phyloP scores from a whole-genome alignment of 2,329 filamentous ascomycete species.

The Eutypa lata region DNA sequence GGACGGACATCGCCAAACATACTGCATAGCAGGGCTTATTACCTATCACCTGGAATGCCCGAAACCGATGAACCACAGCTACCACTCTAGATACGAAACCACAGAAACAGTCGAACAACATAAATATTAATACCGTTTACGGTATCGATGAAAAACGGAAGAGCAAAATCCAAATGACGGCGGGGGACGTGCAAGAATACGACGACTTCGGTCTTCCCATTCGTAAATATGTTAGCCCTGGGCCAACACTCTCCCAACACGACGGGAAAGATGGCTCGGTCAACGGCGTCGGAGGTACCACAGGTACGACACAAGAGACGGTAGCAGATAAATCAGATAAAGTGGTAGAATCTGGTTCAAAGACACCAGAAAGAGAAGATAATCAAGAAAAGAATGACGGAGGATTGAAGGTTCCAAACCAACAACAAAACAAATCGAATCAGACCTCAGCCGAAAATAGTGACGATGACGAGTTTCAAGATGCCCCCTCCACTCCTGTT shows the following conservation, averaged over 20 bases:
- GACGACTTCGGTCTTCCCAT: slow-evolving; percentile 73
- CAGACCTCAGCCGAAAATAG: slow-evolving; percentile 28
- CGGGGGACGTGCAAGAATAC: slow-evolving; percentile 42
- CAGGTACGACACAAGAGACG: slow-evolving; percentile 2
- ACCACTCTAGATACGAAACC: slow-evolving; percentile 7
- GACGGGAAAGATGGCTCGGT: slow-evolving; percentile 4
- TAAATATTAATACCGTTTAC: background rate
- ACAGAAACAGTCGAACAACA: slow-evolving; percentile 22
- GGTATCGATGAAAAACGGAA: slow-evolving; percentile 21
- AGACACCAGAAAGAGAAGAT: slow-evolving; percentile 1
- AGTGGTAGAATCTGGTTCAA: slow-evolving; percentile 1
- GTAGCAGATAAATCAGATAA: slow-evolving; percentile 7
- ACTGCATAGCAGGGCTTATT: no score
- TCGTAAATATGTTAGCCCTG: slow-evolving; percentile 42
- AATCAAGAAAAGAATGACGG: slow-evolving; percentile 7
- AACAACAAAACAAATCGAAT: slow-evolving; percentile 12
- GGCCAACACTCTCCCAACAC: slow-evolving; percentile 8
- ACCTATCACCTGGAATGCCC: background rate
- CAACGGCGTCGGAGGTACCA: slow-evolving; percentile 4
- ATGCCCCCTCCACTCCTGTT: slow-evolving; percentile 30
- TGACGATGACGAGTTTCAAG: slow-evolving; percentile 38
- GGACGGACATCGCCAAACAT: no score
- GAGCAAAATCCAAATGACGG: slow-evolving; percentile 22
- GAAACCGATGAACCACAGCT: slow-evolving; percentile 10
- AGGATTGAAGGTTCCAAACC: slow-evolving; percentile 12